A percentile compares a stretch with the other conserved stretches of the same genome.
These are phyloP conservation scores for Diplocarpon mali DNA, from an alignment of 2,329 filamentous ascomycete genomes.

Conservation along the genomic window DNA sequence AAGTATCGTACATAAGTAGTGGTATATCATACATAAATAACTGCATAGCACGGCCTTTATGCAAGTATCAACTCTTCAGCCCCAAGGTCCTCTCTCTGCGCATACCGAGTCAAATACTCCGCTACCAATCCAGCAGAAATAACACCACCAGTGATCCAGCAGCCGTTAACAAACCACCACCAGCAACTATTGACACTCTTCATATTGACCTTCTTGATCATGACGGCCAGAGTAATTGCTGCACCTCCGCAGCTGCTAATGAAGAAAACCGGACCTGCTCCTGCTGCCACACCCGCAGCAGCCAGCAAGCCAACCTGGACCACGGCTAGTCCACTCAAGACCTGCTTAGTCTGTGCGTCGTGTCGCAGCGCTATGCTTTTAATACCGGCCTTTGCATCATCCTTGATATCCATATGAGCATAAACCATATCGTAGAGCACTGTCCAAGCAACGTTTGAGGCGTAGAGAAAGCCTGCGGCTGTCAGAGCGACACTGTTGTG, in stretches of 20 bases:
- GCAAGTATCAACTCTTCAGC: neutral
- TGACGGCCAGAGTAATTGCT: slow-evolving; percentile 46
- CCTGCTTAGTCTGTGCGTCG: slow-evolving; percentile 63
- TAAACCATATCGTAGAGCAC: slow-evolving; percentile 89
- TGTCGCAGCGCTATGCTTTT: slow-evolving; percentile 80
- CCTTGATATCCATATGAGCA: slow-evolving; percentile 82
- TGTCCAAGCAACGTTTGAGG: slow-evolving; percentile 76
- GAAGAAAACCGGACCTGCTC: slow-evolving; percentile 60
- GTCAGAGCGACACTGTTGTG: slow-evolving; percentile 48
- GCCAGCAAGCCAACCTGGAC: slow-evolving; percentile 60
- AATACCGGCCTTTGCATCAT: slow-evolving; percentile 77
- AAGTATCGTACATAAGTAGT: neutral
- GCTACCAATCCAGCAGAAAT: slow-evolving; percentile 47
- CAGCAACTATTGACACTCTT: slow-evolving; percentile 58
- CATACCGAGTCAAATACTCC: slow-evolving; percentile 47
- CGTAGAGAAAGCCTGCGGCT: slow-evolving; percentile 60
- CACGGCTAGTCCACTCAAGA: slow-evolving; percentile 58
- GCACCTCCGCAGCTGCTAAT: slow-evolving; percentile 56
- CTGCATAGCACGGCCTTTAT: neutral
- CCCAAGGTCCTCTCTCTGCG: slow-evolving; percentile 12
- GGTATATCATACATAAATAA: neutral
- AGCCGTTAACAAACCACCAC: slow-evolving; percentile 69
- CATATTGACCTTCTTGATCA: slow-evolving; percentile 57
- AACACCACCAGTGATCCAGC: slow-evolving; percentile 54
- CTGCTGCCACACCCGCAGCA: slow-evolving; percentile 54